Evolutionary conservation across 192 early-diverging fungal species (phyloP).

Genomic region (Linnemannia hyalina): DNA sequence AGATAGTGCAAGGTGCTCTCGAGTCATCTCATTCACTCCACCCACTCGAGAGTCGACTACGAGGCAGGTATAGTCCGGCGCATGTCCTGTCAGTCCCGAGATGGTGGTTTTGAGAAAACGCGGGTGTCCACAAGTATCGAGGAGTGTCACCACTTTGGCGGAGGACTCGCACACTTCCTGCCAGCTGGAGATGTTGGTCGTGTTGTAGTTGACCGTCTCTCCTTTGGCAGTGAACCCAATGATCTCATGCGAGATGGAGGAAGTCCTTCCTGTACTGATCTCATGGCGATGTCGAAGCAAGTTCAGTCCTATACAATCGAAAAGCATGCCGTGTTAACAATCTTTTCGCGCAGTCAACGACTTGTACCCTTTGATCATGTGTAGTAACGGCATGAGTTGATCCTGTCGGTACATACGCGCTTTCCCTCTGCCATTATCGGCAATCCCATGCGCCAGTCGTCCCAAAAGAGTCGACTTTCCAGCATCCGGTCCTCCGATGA

Average conservation of each 20-base stretch:
- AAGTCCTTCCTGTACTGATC: conserved; percentile 92
- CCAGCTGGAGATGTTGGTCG: conserved; percentile 73
- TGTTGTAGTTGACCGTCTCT: conserved; percentile 81
- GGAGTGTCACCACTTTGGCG: conserved; percentile 84
- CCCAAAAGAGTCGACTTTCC: conserved; percentile 92
- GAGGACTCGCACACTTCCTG: conserved; percentile 85
- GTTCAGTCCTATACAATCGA: conserved; percentile 67
- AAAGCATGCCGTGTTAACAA: background rate
- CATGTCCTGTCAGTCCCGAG: conserved; percentile 88
- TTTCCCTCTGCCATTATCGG: conserved; percentile 90
- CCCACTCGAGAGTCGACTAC: conserved; percentile 80
- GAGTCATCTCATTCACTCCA: conserved; percentile 73
- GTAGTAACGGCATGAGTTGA: background rate
- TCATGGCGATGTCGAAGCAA: conserved; percentile 93
- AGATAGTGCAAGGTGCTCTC: conserved; percentile 85
- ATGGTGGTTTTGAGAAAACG: conserved; percentile 94
- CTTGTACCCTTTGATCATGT: background rate
- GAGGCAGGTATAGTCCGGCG: conserved; percentile 91
- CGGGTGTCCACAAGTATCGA: conserved; percentile 92
- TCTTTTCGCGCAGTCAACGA: background rate
- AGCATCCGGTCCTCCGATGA: conserved; percentile 85
- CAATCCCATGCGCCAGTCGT: conserved; percentile 82
- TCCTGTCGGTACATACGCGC: conserved; percentile 52
- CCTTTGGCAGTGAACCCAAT: conserved; percentile 85
- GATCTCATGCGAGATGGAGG: conserved; percentile 87